Evolutionary conservation across 2,329 filamentous ascomycete genomes (phyloP), one percentile per base, ranked within the genome.

Genomic region (Xylaria hypoxylon): DNA sequence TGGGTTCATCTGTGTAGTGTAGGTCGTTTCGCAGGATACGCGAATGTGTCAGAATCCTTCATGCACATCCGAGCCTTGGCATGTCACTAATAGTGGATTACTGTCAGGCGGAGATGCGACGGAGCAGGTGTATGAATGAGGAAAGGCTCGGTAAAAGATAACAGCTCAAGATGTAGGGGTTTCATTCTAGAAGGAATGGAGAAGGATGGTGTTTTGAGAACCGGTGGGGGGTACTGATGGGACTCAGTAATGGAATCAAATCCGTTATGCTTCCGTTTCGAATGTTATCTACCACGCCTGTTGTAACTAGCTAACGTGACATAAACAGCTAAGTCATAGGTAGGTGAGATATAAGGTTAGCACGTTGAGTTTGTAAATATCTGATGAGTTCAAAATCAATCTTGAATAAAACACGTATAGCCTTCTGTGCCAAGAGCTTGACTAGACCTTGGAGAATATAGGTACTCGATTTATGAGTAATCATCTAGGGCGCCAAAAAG

Each of bases 41-140:
- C 28, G 48, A 45, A 61, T 31, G 51, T 64, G 55, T 47, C 50
- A 53, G 62, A 62, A 62, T 65, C 65, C 65, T 68, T 48, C 55
- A 38, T 60, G 56, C 57, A 24, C 53, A 45, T 15, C 47, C 26
- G 53, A 59, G 48, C 42, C 62, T 68, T 68, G 62, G 65, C 65
- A 40, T 45, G 44, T 47, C 26, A 28, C 33, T 45, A 33, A 13
- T n/a, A 11, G 48, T 59, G 48, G 53, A 42, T 59, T 63, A 52
- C 50, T 56, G 59, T 48, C 6, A 44, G 53, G 53, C 42, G 55
- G 47, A 62, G 40, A 61, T 58, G 24, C 35, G 52, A 64, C 24
- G 51, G 40, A 26, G 57, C 31, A 33, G 17, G 26, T 44, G n/a
- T 59, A 52, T 42, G 5, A 10, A 51, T 10, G 35, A 44, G 35